Base-by-base conservation (phyloP, 306 rosid genomes). In the Citrullus amarus region DNA sequence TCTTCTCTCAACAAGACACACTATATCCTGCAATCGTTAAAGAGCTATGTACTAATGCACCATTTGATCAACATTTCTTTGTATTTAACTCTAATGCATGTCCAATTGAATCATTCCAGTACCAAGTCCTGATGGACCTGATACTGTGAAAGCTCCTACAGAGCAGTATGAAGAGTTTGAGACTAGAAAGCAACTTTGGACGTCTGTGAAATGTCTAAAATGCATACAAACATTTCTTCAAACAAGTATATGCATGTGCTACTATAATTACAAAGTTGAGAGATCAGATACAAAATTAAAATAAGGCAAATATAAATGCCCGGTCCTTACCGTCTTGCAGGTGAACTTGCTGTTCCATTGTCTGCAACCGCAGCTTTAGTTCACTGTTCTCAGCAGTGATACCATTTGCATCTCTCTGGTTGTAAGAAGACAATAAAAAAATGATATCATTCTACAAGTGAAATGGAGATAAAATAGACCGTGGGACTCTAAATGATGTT, bases 301-400 rank as follows among this genome's bases (percentile, higher is more conserved):
- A 46, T 60, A 22, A 59, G 58, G 16, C 39, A 41, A 44, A 57
- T 58, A 41, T 60, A 54, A 3, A 6, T 41, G 72, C 13, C 8
- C 38, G 75, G 43, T 13, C 41, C 87, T 86, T 88, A 94, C 98
- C 98, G 85, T 94, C 98, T 86, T 94, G 97, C 86, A 94, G 81
- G 84, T 90, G 97, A 83, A 94, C 98, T 82, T 94, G 97, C 84
- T 94, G 98, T 84, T 94, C 98, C 96, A 92, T 92, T 76, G 97
- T 84, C 88, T 94, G 98, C 89, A 94, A 84, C n/a, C 94, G 90
- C 86, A 94, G 81, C 83, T 93, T 93, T 86, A 93, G 87, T 78
- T 93, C 98, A 80, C 91, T 90, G 82, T 93, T 93, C 88, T 94
- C 98, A 51, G 94, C 87, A 77, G 88, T 90, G 81, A 94, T 87